Base-by-base conservation (phyloP, 768 basidiomycete species). In the Mycena leptocephala region DNA sequence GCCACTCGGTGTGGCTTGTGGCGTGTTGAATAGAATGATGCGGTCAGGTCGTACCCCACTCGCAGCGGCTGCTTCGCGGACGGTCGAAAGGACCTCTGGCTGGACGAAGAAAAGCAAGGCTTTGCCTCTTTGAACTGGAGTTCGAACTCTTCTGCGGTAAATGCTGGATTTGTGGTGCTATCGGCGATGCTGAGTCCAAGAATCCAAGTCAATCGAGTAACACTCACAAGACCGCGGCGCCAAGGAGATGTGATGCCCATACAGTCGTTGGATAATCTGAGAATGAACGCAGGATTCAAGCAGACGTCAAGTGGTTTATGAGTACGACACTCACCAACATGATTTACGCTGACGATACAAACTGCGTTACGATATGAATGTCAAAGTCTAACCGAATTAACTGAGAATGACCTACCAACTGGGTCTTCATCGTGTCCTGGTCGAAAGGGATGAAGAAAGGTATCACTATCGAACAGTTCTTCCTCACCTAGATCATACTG, bases 101-200 rank as follows among this genome's bases (percentile, higher is more conserved):
- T 85, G 82, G 11, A 79, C 72, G 56, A 87, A 76, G 59, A 87
- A 56, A 88, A 48, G 18, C 80, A 74, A 18, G 87, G 79, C 37
- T 80, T 82, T 32, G 82, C 83, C 5, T 81, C 78, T 32, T 79
- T 76, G 30, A 89, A 79, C 71, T 89, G 88, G 70, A 89, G 83
- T 4, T 69, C 81, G 8, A 88, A 84, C 73, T 88, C 88, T 43
- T 83, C 85, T 1, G 81, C 65, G 11, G 85, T 86, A 77, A 84
- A 89, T 10, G 80, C 73, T 6, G 88, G 88, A 39, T 88, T 88
- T 2, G 88, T 88, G 33, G 84, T 83, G 32, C 86, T 87, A 22
- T 30, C 77, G 64, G 80, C 84, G 16, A 51, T 51, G 83, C 81
- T 83, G n/a, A 59, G 61, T 20, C 16, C 51, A 66, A 30, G 22